Evolutionary conservation across 139 green algal genomes (phyloP).

Genomic region (Chlamydomonas incerta): DNA sequence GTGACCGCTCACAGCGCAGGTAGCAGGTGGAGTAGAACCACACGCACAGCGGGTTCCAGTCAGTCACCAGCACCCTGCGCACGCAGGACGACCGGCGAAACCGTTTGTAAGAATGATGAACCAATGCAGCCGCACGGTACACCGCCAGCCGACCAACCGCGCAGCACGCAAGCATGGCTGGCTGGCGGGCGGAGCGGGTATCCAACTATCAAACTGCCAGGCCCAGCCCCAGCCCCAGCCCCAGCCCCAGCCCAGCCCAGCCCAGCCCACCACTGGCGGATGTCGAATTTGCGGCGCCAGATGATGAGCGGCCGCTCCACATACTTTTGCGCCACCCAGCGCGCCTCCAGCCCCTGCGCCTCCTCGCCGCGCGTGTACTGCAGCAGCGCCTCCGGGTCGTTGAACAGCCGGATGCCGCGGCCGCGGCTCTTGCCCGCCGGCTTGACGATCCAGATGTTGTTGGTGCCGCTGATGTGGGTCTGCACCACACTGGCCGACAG

Average conservation of each 20-base stretch:
- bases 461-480: slow-evolving; percentile 55
- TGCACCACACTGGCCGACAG: slow-evolving; percentile 43
- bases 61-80: slow-evolving; percentile 24
- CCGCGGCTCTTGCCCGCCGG: slow-evolving; percentile 69
- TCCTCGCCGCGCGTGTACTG: slow-evolving; percentile 41
- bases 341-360: slow-evolving; percentile 46
- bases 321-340: slow-evolving; percentile 78
- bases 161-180: no score
- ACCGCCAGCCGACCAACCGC: no score
- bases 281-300: slow-evolving; percentile 74
- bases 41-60: slow-evolving; percentile 59
- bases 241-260: background rate
- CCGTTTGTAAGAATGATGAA: no score
- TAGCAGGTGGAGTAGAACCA: slow-evolving; percentile 57
- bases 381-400: slow-evolving; percentile 57
- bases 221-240: background rate
- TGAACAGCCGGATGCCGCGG: slow-evolving; percentile 74
- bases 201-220: no score
- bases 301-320: slow-evolving; percentile 73
- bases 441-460: slow-evolving; percentile 83
- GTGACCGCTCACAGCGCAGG: slow-evolving; percentile 16
- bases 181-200: no score
- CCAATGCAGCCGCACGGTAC: no score
- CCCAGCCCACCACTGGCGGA: slow-evolving; percentile 70
- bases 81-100: no score